Evolutionary conservation across 495 filamentous ascomycete genomes (phyloP), one percentile per base, ranked within the genome.

Genomic region (Penicillium chermesinum): DNA sequence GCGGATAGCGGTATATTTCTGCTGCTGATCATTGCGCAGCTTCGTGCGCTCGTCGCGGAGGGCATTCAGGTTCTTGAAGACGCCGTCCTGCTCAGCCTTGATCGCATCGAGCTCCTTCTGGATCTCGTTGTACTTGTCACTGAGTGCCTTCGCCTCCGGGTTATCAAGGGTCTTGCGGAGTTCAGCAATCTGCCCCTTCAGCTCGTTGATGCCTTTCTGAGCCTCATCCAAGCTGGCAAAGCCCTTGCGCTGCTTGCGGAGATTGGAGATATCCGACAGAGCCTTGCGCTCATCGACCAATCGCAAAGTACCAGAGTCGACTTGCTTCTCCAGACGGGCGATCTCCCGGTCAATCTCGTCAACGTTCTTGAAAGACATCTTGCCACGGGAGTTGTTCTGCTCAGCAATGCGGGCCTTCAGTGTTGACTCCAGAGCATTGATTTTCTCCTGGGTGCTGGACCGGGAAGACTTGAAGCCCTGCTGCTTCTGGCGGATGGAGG

Each of bases 251-350:
- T 86, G 83, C 76, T 90, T 95, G 62, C 86, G 82, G 52, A 96
- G 72, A 64, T 68, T 86, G 38, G 84, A 85, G 46, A 94, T 82
- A 53, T 96, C 89, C 15, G 77, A 66, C 1, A 97, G 74, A 4
- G 89, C 87, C 77, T 95, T 96, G 78, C 88, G 91, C 80, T 97
- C 94, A 50, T 97, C 93, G 3, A 96, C 94, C 46, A 99, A 66
- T 59, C 88, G 93, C 84, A 97, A 86, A 53, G 77, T 86, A 38
- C 91, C 89, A 40, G 81, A 77, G 64, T 93, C 86, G 48, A 96
- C 89, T 47, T 88, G 78, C 67, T 82, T 83, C 46, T 96, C 88
- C 38, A 96, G 81, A 13, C 73, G 74, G 22, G 80, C 73, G 54
- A 99, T 91, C 64, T 89, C 81, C 16, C 73, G 74, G 64, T 97